Evolutionary conservation across 129 eudicot species (phyloP), one percentile per base, ranked within the genome.

Genomic region (Pseudognaphalium luteoalbum): DNA sequence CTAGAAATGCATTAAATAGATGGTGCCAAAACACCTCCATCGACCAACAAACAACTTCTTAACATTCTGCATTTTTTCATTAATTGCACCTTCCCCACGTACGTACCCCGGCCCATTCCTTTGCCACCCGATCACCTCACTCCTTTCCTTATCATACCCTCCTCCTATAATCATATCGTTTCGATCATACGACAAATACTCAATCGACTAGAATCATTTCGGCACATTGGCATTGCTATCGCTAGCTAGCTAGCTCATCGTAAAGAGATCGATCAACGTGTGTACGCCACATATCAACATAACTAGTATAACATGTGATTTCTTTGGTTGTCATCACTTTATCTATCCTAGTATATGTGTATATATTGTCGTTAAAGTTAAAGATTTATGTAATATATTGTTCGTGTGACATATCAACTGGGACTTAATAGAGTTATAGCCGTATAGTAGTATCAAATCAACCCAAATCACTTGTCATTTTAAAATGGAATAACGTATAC

Each of bases 21-120:
- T 65, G 80, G n/a, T 56, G 83, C 79, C 83, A 73, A 73, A 34
- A 66, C 65, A 73, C 62, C 44, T 30, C 51, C 54, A 66, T 80
- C 80, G 52, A 73, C 83, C 83, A 80, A 80, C 83, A 74, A 74
- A 79, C 73, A 72, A 32, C 83, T 66, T 80, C 75, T 58, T 66
- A 19, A 34, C 80, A 74, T 20, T 60, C 75, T 74, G 74, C 80
- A 74, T 37, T 66, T 73, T 67, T 29, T 34, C 68, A 68, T 67
- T 74, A 19, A 80, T 56, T 73, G 83, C 83, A 66, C 83, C 83
- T 52, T 63, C 68, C 76, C 76, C 76, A 30, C 76, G 66, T 29
- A 41, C 10, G 66, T 29, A 41, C 10, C 47, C 71, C 61, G 32
- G 32, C 51, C 64, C 71, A 69, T 69, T 69, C 82, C 71, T 62